Conservation (phyloP, 1,284 basidiomycete genomes). For the Trametes hirsuta region DNA sequence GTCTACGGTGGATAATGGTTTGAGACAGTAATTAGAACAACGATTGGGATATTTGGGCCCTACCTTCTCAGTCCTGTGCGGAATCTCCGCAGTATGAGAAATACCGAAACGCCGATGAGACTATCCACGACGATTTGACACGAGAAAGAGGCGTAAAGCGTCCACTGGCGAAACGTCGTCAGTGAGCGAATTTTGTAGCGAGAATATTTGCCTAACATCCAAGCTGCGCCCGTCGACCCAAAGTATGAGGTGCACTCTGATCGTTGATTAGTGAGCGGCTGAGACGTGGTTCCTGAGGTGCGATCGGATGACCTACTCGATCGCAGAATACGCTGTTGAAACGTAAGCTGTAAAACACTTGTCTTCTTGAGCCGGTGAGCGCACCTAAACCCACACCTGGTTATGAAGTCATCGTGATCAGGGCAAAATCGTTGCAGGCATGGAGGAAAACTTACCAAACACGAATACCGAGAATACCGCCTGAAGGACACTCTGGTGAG, state of each 20-base stretch:
- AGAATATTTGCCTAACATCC: too few relatives aligned
- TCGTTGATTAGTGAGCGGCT: too few relatives aligned
- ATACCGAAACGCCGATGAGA: slow-evolving; percentile 2
- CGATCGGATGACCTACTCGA: too few relatives aligned
- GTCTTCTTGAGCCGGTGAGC: too few relatives aligned
- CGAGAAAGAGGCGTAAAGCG: slow-evolving; percentile 3
- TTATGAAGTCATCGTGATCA: too few relatives aligned
- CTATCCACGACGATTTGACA: slow-evolving; percentile 6
- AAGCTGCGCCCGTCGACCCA: too few relatives aligned
- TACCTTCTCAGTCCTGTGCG: slow-evolving; percentile 12
- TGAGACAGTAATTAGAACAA: neutral
- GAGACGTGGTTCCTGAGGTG: too few relatives aligned
- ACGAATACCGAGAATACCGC: neutral
- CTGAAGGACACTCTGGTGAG: neutral
- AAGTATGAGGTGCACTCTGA: too few relatives aligned
- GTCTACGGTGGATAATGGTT: neutral
- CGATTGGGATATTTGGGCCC: neutral
- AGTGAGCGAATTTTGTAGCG: neutral
- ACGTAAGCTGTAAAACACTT: too few relatives aligned
- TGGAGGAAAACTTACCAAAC: neutral
- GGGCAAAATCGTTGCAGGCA: neutral
- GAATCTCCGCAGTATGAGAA: slow-evolving; percentile 10
- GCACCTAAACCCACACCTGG: too few relatives aligned
- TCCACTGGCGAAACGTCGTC: neutral
- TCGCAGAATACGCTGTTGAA: too few relatives aligned